phyloP scores from a whole-genome alignment of 2,329 filamentous ascomycete genomes.

The Aspergillus felis region DNA sequence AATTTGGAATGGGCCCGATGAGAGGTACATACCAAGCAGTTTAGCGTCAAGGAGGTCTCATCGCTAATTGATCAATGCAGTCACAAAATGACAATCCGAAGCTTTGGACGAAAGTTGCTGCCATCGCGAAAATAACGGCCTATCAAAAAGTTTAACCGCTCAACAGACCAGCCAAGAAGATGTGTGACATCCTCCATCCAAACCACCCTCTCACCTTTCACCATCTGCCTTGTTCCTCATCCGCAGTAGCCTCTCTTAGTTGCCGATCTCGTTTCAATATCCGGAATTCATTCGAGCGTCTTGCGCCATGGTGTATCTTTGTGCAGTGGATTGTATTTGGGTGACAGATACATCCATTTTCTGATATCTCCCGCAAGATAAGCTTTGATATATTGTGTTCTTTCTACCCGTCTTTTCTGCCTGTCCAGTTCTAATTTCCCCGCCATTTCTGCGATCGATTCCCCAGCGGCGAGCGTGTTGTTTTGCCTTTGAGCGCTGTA shows the following conservation, averaged over 20 bases:
- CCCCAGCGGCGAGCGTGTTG: neutral
- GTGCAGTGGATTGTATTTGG: neutral
- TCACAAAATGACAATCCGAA: constrained; percentile 33
- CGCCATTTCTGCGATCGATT: neutral
- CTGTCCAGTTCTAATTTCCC: neutral
- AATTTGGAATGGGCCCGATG: constrained; percentile 25
- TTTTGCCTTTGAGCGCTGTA: neutral
- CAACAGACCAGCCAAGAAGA: neutral
- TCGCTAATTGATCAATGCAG: constrained; percentile 13
- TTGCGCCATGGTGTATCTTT: neutral
- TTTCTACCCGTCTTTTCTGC: neutral
- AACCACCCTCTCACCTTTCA: neutral
- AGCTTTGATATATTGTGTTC: neutral
- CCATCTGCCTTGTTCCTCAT: neutral
- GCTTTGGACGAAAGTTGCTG: constrained; percentile 35
- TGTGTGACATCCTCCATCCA: neutral
- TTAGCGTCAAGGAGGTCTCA: neutral
- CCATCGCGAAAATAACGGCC: constrained; percentile 20
- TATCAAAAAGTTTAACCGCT: constrained; percentile 11
- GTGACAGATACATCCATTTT: neutral
- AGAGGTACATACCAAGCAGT: constrained; percentile 26
- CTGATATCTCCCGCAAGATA: neutral
- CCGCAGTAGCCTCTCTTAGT: neutral
- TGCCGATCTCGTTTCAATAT: neutral
- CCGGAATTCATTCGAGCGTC: neutral